Conservation (phyloP, 2,329 filamentous ascomycete species). For the Aaosphaeria pasadenensis region DNA sequence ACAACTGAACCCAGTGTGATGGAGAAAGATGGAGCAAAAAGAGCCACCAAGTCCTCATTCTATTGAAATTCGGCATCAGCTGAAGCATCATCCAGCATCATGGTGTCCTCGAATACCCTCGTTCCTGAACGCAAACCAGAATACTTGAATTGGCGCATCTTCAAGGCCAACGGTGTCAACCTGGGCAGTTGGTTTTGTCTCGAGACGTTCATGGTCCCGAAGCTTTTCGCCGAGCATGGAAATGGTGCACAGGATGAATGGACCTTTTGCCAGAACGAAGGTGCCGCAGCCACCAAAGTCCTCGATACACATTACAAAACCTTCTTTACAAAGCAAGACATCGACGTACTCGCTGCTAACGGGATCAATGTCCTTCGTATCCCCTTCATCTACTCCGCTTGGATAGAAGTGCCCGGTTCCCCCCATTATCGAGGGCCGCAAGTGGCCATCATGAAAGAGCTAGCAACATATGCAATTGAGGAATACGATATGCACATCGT, state of each 20-base stretch:
- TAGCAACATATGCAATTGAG: slow-evolving; percentile 27
- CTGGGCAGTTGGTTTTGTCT: slow-evolving; percentile 28
- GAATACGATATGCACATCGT: slow-evolving; percentile 34
- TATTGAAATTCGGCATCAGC: no score
- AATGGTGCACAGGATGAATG: slow-evolving; percentile 28
- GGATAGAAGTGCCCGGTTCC: slow-evolving; percentile 5
- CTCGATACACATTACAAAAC: slow-evolving; percentile 25
- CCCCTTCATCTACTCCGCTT: slow-evolving; percentile 3
- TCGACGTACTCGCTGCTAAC: slow-evolving; percentile 2
- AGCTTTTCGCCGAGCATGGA: slow-evolving; percentile 4
- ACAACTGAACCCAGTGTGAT: no score
- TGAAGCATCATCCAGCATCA: background rate
- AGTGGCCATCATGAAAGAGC: slow-evolving; percentile 3
- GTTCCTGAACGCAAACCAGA: background rate
- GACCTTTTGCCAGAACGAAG: slow-evolving; percentile 25
- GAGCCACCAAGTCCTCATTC: no score
- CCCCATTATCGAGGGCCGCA: slow-evolving; percentile 2
- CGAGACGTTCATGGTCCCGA: slow-evolving; percentile 3
- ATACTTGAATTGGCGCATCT: slow-evolving; percentile 6
- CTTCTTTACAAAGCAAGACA: slow-evolving; percentile 14
- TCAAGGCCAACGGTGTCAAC: slow-evolving; percentile 13
- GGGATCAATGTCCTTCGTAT: slow-evolving; percentile 2
- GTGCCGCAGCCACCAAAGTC: slow-evolving; percentile 17
- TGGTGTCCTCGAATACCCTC: background rate
- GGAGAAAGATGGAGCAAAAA: no score